Percentiles rank a stretch among this genome's conserved stretches.
Evolutionary conservation across 345 rosid genomes (phyloP).

Genomic region (Rhodamnia rubescens): DNA sequence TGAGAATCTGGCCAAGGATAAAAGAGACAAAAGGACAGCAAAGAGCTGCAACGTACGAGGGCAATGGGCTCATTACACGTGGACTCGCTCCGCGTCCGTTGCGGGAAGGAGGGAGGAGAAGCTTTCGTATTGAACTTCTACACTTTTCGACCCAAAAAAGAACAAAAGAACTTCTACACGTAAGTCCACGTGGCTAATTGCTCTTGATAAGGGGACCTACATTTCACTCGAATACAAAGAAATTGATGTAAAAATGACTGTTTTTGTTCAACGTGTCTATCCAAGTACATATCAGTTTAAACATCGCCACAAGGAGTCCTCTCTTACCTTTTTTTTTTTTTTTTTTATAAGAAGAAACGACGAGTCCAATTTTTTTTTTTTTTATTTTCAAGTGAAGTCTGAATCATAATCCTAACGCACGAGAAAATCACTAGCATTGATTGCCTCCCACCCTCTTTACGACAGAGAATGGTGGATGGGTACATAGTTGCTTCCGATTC

Average conservation of each 20-base stretch:
- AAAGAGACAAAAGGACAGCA: neutral
- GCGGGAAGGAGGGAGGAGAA: neutral
- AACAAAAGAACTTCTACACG: neutral
- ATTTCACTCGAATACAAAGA: neutral
- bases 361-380: no score
- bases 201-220: neutral
- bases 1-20: neutral
- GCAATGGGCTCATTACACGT: neutral
- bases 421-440: rapidly evolving
- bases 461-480: neutral
- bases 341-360: no score
- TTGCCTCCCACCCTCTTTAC: rapidly evolving
- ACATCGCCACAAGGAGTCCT: neutral
- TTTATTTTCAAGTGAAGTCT: no score
- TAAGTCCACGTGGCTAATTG: neutral
- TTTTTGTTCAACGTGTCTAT: neutral
- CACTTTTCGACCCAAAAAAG: neutral
- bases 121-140: neutral
- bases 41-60: neutral
- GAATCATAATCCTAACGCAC: rapidly evolving
- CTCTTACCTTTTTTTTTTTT: neutral
- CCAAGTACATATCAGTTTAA: no score
- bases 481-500: neutral
- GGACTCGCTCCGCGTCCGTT: neutral
- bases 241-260: neutral